Evolutionary conservation across 2,329 filamentous ascomycete species (phyloP), one percentile per base, ranked within the genome.

Genomic region (Paraphoma sp.): DNA sequence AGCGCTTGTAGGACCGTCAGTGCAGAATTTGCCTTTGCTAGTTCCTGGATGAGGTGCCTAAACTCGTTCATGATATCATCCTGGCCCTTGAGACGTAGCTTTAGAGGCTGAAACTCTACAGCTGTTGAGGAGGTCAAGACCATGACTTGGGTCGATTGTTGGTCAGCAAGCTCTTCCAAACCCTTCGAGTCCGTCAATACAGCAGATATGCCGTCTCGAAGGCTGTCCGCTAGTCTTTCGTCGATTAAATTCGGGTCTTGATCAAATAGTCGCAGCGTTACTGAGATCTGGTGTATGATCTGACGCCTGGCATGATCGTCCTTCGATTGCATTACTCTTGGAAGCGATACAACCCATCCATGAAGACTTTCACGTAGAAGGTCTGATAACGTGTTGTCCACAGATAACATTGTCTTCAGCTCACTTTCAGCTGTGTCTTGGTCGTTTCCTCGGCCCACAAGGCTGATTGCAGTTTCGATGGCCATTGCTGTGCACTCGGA

Each of bases 341-440:
- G 89, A 16, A 99, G 83, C 41, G 91, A 89, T 2, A 87, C 86
- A 23, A 93, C 84, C 93, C 93, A 97, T 50, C 87, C 88, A 73
- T 94, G 90, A 0, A 96, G 82, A 0, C 86, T 89, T 29, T 83
- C 84, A 65, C 91, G 91, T 28, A 94, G 79, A 2, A 85, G 79
- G 18, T 90, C 87, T 3, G 83, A 79, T 1, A 93, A 81, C 47
- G 84, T 80, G 1, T 83, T 77, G 64, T 92, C 87, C 10, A 88
- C 85, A 40, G 79, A 82, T 6, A 89, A 79, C 28, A 96, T 79
- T 58, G 88, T 83, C 29, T 81, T 82, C 4, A 96, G 74, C 44
- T 70, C 73, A 51, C 48, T 64, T 65, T 75, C 70, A 12, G 73
- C 60, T 3, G 80, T 63, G 17, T 79, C 80, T 17, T 86, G 79